phyloP scores from a whole-genome alignment of 805 yeast genomes.

The Saccharomycopsis microspora region DNA sequence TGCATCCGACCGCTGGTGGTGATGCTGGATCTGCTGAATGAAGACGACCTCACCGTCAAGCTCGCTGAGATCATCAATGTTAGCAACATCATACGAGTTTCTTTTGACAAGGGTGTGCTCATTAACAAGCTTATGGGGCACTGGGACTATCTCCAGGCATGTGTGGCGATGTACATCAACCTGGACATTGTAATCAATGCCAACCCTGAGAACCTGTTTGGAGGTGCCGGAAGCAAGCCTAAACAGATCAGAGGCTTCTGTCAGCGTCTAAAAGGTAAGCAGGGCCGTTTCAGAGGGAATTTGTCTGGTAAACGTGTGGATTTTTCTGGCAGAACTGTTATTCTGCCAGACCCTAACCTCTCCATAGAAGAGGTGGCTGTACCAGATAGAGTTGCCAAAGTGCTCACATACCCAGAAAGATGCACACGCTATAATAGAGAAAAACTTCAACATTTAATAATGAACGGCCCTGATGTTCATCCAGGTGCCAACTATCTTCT shows the following conservation, averaged over 20 bases:
- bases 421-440: slow-evolving; percentile 79
- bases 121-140: slow-evolving; percentile 94
- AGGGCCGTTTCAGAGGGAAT: slow-evolving; percentile 98
- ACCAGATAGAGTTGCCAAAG: slow-evolving; percentile 93
- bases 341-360: slow-evolving; percentile 96
- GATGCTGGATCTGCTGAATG: slow-evolving; percentile 87
- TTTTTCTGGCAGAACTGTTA: slow-evolving; percentile 95
- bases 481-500: slow-evolving; percentile 95
- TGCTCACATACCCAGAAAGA: slow-evolving; percentile 90
- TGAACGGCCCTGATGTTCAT: slow-evolving; percentile 78
- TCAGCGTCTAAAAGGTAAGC: slow-evolving; percentile 95
- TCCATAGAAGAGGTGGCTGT: slow-evolving; percentile 96
- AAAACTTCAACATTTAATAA: slow-evolving; percentile 61
- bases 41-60: slow-evolving; percentile 94
- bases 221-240: slow-evolving; percentile 43
- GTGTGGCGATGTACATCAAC: slow-evolving; percentile 95
- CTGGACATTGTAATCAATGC: slow-evolving; percentile 63
- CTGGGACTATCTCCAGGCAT: slow-evolving; percentile 94
- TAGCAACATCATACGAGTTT: slow-evolving; percentile 86
- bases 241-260: slow-evolving; percentile 91
- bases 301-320: slow-evolving; percentile 98
- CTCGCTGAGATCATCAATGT: slow-evolving; percentile 96
- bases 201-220: slow-evolving; percentile 52
- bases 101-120: slow-evolving; percentile 89
- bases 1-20: slow-evolving; percentile 95